Base-by-base conservation (phyloP, 1,284 basidiomycete species). In the Apiotrichum porosum region DNA sequence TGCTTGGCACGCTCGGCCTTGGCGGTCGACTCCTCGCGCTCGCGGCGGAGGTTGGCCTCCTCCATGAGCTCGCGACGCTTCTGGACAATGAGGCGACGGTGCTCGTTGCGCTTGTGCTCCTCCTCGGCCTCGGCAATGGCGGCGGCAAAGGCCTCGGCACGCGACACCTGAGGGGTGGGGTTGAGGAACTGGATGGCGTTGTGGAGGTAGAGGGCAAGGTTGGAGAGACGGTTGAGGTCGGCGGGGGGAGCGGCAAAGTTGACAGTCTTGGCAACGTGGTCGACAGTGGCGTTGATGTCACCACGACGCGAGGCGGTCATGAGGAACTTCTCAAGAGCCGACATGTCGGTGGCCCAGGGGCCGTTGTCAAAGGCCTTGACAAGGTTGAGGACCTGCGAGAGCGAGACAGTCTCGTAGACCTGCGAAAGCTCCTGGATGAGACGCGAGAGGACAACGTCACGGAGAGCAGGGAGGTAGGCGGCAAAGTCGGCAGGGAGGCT, bases 381-480 rank as follows among this genome's bases (percentile, higher is more conserved):
- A 56, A 97, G 82, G 28, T 83, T 78, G 44, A 88, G 79, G 35
- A 95, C 77, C 60, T 84, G 83, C 52, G 76, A 75, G 52, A 94
- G 82, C 62, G 85, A 86, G 76, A 98, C 85, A 10, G 86, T 85
- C 41, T 86, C 86, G 75, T 98, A 97, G 17, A 98, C 88, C 70
- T 97, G 88, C 8, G 89, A 87, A 45, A 97, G 84, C 74, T 95
- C 90, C 47, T 85, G 85, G 61, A 98, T 84, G n/a, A 98, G 81
- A 31, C 92, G 86, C 5, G 91, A 92, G 54, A 97, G 83, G 22
- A 97, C 81, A 41, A 94, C 93, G 55, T 86, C 88, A 67, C 91
- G 87, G 44, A 99, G 82, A 51, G 94, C 86, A 35, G 88, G 83
- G 43, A 95, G 82, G 73, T 98, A 98, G 1, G 85, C 81, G 1